Conservation (phyloP, 2,329 filamentous ascomycete genomes). For the Lasiodiplodia hormozganensis region DNA sequence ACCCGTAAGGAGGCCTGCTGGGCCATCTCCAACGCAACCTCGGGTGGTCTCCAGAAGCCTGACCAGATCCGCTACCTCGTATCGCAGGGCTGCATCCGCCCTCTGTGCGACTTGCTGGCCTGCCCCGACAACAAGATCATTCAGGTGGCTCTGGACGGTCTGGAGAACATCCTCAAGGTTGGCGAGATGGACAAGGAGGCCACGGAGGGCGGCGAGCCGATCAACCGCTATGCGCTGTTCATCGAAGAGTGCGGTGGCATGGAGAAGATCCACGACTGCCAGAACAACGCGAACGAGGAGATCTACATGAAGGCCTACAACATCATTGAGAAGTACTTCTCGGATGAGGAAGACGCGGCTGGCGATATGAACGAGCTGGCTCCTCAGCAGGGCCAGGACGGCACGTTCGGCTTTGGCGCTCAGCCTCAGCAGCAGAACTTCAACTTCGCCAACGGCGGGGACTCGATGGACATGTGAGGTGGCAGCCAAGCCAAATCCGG, state of each 20-base stretch:
- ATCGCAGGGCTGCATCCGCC: slow-evolving; percentile 92
- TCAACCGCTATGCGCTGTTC: slow-evolving; percentile 97
- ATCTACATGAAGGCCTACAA: slow-evolving; percentile 99
- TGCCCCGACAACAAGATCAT: slow-evolving; percentile 99
- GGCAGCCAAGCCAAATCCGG: slow-evolving; percentile 1
- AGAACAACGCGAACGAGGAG: slow-evolving; percentile 99
- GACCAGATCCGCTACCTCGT: slow-evolving; percentile 98
- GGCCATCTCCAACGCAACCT: slow-evolving; percentile 99
- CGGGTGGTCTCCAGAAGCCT: slow-evolving; percentile 96
- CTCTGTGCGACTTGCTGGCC: slow-evolving; percentile 89
- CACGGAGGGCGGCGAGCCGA: slow-evolving; percentile 73
- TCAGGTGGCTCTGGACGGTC: slow-evolving; percentile 93
- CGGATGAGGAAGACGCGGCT: slow-evolving; percentile 87
- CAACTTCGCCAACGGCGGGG: slow-evolving; percentile 85
- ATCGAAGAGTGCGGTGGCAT: slow-evolving; percentile 99
- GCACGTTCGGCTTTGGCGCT: slow-evolving; percentile 80
- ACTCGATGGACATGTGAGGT: slow-evolving; percentile 76
- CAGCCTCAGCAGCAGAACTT: slow-evolving; percentile 73
- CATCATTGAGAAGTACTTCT: slow-evolving; percentile 99
- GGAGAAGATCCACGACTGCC: slow-evolving; percentile 99
- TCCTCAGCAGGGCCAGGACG: slow-evolving; percentile 73
- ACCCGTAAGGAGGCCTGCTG: slow-evolving; percentile 99
- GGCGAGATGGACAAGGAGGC: slow-evolving; percentile 98
- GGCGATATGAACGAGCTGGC: slow-evolving; percentile 82
- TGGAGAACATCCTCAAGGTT: slow-evolving; percentile 99